Conservation (phyloP, 768 basidiomycete genomes). For the Butyriboletus loyo region DNA sequence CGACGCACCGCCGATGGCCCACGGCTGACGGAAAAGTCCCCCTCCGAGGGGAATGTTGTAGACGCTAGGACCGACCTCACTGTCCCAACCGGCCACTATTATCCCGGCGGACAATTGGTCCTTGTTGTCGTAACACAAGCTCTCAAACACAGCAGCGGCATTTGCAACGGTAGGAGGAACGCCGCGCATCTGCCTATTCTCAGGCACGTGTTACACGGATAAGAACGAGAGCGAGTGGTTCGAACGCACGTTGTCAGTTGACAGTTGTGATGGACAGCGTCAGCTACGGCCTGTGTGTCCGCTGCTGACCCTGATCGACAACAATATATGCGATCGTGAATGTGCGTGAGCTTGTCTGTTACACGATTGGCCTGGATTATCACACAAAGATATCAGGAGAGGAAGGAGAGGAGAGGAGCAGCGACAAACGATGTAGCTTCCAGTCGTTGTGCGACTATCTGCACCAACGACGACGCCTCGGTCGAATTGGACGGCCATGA, state of each 20-base stretch:
- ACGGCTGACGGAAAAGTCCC: constrained; percentile 94
- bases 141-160: constrained; percentile 82
- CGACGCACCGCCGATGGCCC: constrained; percentile 91
- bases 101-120: constrained; percentile 86
- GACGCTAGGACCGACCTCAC: constrained; percentile 83
- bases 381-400: neutral
- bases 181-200: constrained; percentile 52
- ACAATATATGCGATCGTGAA: constrained; percentile 98
- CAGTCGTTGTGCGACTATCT: constrained; percentile 95
- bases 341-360: constrained; percentile 94
- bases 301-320: constrained; percentile 98
- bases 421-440: constrained; percentile 86
- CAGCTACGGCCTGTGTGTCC: constrained; percentile 96
- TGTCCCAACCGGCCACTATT: constrained; percentile 98
- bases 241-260: constrained; percentile 67
- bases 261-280: constrained; percentile 79
- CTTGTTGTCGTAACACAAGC: constrained; percentile 92
- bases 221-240: neutral
- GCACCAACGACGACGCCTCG: constrained; percentile 95
- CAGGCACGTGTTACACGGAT: constrained; percentile 1
- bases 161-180: constrained; percentile 73
- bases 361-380: constrained; percentile 84
- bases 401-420: neutral
- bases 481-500: constrained; percentile 98
- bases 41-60: constrained; percentile 98